phyloP scores from a whole-genome alignment of 1,284 basidiomycete genomes.

The Xerocomus minutiporus region DNA sequence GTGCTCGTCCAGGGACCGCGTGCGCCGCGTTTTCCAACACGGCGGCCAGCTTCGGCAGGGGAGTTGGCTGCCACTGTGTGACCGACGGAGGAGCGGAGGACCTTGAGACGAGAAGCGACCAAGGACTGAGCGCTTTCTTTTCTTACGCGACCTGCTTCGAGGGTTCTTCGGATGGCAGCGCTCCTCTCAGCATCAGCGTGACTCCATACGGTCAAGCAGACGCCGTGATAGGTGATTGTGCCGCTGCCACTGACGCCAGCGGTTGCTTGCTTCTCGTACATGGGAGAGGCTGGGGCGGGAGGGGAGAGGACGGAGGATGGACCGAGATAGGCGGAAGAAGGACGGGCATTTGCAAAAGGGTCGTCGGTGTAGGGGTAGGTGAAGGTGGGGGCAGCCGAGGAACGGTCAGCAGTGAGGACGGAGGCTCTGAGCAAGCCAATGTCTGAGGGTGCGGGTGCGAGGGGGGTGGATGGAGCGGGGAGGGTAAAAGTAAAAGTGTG shows the following conservation, averaged over 20 bases:
- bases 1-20: slow-evolving; percentile 65
- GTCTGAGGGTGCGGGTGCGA: slow-evolving; percentile 54
- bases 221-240: slow-evolving; percentile 79
- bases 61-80: slow-evolving; percentile 35
- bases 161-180: slow-evolving; percentile 73
- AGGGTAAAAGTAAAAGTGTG: slow-evolving; percentile 89
- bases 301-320: slow-evolving; percentile 54
- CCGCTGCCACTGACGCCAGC: slow-evolving; percentile 35
- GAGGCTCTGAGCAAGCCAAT: slow-evolving; percentile 71
- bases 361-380: slow-evolving; percentile 69
- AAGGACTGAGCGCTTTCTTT: slow-evolving; percentile 75
- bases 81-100: slow-evolving; percentile 50
- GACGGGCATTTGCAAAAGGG: slow-evolving; percentile 65
- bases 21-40: slow-evolving; percentile 50
- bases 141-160: slow-evolving; percentile 69
- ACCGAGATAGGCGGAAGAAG: slow-evolving; percentile 72
- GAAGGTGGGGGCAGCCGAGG: slow-evolving; percentile 57
- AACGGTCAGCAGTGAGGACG: slow-evolving; percentile 58
- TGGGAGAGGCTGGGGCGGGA: slow-evolving; percentile 36
- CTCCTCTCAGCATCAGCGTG: slow-evolving; percentile 86
- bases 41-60: slow-evolving; percentile 51
- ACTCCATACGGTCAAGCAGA: slow-evolving; percentile 90
- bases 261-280: slow-evolving; percentile 37
- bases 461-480: slow-evolving; percentile 66
- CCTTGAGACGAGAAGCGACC: slow-evolving; percentile 61